phyloP scores from a whole-genome alignment of 306 rosid species.

The Pachyrhizus erosus region DNA sequence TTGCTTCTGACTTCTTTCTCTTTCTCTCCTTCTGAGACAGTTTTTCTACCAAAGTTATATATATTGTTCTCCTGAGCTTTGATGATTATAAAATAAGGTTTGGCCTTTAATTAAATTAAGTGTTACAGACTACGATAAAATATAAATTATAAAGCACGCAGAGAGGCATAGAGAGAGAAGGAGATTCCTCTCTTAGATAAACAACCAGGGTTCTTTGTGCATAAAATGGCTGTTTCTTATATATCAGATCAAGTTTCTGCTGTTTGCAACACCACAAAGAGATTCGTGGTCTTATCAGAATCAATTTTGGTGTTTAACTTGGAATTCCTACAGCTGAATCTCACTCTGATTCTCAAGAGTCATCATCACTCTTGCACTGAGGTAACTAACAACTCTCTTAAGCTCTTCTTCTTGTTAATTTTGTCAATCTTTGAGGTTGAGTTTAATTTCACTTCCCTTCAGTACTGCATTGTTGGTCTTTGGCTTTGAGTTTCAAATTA shows the following conservation, averaged over 20 bases:
- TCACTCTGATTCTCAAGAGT: constrained; percentile 25
- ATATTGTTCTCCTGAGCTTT: constrained; percentile 8
- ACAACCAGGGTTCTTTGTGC: not conserved
- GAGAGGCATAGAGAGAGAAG: constrained; percentile 44
- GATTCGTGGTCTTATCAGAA: constrained; percentile 30
- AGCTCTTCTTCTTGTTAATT: constrained; percentile 8
- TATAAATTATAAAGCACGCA: constrained; percentile 42
- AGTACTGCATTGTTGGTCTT: not conserved
- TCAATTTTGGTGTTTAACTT: constrained; percentile 30
- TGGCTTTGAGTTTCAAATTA: not conserved
- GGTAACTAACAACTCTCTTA: constrained; percentile 34
- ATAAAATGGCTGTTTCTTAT: constrained; percentile 36
- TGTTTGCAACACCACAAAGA: constrained; percentile 31
- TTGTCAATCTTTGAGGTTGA: not conserved
- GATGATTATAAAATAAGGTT: constrained; percentile 16
- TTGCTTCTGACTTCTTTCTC: not conserved
- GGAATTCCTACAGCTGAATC: not conserved
- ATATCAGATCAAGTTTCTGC: constrained; percentile 46
- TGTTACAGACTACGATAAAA: constrained; percentile 50
- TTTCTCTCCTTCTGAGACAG: constrained; percentile 24
- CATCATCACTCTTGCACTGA: constrained; percentile 4
- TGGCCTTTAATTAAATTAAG: constrained; percentile 41
- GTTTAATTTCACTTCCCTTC: not conserved
- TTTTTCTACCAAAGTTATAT: constrained; percentile 25
- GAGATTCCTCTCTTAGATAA: constrained; percentile 48